Percentiles rank a stretch among this genome's conserved stretches.
Evolutionary conservation across 2,329 filamentous ascomycete species (phyloP).

Genomic region (Fusarium nematophilum): DNA sequence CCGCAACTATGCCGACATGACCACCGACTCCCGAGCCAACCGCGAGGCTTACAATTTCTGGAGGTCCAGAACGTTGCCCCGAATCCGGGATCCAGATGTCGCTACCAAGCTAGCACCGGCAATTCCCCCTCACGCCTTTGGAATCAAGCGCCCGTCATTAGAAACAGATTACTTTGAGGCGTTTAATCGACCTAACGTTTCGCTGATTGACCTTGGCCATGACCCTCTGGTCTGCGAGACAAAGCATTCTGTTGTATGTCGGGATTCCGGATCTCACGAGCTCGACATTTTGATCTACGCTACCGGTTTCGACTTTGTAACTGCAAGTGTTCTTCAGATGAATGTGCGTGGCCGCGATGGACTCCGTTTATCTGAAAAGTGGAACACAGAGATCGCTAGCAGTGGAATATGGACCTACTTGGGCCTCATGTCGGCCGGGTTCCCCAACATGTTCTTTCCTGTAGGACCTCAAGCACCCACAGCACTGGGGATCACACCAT

Average conservation of each 20-base stretch:
- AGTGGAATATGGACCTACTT: no score
- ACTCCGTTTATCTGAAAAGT: no score
- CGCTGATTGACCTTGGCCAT: not conserved
- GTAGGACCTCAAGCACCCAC: no score
- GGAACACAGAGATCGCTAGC: no score
- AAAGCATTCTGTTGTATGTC: not conserved
- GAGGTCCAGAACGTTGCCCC: not conserved
- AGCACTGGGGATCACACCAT: no score
- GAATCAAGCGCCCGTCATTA: slow-evolving; percentile 6
- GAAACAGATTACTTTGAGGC: slow-evolving; percentile 9
- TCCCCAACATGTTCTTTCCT: no score
- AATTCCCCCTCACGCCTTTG: slow-evolving; percentile 1
- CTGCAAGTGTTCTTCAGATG: not conserved
- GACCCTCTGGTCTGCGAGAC: not conserved
- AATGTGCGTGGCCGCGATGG: no score
- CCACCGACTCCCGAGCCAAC: not conserved
- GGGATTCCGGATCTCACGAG: not conserved
- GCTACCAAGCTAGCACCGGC: slow-evolving; percentile 1
- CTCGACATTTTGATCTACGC: slow-evolving; percentile 8
- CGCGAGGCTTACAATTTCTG: not conserved
- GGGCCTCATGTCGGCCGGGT: no score
- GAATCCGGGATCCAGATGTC: not conserved
- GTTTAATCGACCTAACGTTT: slow-evolving; percentile 7
- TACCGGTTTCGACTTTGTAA: slow-evolving; percentile 16
- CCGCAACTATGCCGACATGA: not conserved